These are phyloP conservation scores for Aspergillus thermomutatus DNA, from an alignment of 2,329 filamentous ascomycete genomes.

Conservation along the genomic window DNA sequence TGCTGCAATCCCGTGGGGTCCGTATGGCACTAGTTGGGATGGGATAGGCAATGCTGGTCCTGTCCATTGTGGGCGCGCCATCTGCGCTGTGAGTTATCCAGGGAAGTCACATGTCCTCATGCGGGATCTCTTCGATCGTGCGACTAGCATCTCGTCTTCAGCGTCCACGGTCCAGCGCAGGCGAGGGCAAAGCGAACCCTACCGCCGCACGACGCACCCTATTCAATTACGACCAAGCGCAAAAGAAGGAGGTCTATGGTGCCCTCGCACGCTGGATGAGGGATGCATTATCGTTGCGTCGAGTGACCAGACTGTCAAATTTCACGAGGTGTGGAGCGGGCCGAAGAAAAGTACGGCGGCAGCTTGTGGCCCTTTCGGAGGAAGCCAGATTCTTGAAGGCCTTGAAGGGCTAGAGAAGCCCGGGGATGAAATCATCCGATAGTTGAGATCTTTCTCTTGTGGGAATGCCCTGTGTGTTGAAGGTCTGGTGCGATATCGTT, in stretches of 20 bases:
- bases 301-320: constrained; percentile 89
- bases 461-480: not conserved
- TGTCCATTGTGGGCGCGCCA: constrained; percentile 51
- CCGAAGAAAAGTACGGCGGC: constrained; percentile 53
- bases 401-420: constrained; percentile 69
- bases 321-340: constrained; percentile 89
- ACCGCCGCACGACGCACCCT: constrained; percentile 15
- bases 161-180: constrained; percentile 7
- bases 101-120: constrained; percentile 50
- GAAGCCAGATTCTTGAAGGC: constrained; percentile 80
- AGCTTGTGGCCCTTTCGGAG: constrained; percentile 64
- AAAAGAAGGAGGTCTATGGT: constrained; percentile 54
- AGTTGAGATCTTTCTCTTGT: constrained; percentile 21
- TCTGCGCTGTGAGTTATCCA: constrained; percentile 87
- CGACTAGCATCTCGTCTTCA: constrained; percentile 11
- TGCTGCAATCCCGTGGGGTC: constrained; percentile 78
- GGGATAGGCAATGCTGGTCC: constrained; percentile 20
- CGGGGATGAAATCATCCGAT: constrained; percentile 63
- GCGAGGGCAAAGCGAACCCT: constrained; percentile 1
- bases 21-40: constrained; percentile 42
- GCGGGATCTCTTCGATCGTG: constrained; percentile 7
- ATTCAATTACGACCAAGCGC: constrained; percentile 28
- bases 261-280: constrained; percentile 60
- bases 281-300: constrained; percentile 88
- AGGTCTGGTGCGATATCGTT: not conserved